Evolutionary conservation across 2,329 filamentous ascomycete species (phyloP), one percentile per base, ranked within the genome.

Genomic region (Aciculosporium take): DNA sequence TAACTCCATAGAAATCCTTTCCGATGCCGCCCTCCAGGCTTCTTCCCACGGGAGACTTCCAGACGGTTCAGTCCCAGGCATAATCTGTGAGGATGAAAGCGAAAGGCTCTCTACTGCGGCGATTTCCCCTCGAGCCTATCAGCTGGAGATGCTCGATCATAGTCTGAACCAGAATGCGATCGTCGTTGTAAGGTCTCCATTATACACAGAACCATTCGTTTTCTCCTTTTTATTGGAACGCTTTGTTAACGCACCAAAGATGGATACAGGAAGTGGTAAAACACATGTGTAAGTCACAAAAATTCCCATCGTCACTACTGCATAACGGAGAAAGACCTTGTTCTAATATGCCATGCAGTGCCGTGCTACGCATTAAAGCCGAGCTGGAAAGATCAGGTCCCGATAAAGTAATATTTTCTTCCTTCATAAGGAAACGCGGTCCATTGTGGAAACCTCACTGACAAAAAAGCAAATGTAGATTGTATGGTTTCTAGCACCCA

Each of bases 251-350:
- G n/a, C 32, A 20, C 4, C 9, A n/a, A 46, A 82, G 80, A 87
- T 87, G 82, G 81, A 84, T 46, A 88, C 83, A 0, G 83, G 83
- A 1, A 84, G 74, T 48, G 83, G 83, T 2, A 88, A 88, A 56
- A 87, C 83, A 3, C 77, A 81, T 48, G 73, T 87, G 81, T 84
- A 69, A 60, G 71, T 59, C 13, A 36, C 7, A 7, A 38, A 23
- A 10, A 29, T 6, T 10, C 9, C 18, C 30, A 23, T 7, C 6
- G 4, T 27, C 27, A 7, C 21, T 15, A 12, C 17, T 29, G 35
- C 36, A 2, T 25, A 35, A 20, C 29, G 20, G 34, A 25, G 20
- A 30, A 25, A 4, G 28, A 25, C 4, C 33, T 29, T 24, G 8
- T 18, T 37, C 43, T 45, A 29, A 33, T 28, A 37, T 27, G 37